Base-by-base conservation (phyloP, 768 basidiomycete genomes). In the Piloderma croceum region DNA sequence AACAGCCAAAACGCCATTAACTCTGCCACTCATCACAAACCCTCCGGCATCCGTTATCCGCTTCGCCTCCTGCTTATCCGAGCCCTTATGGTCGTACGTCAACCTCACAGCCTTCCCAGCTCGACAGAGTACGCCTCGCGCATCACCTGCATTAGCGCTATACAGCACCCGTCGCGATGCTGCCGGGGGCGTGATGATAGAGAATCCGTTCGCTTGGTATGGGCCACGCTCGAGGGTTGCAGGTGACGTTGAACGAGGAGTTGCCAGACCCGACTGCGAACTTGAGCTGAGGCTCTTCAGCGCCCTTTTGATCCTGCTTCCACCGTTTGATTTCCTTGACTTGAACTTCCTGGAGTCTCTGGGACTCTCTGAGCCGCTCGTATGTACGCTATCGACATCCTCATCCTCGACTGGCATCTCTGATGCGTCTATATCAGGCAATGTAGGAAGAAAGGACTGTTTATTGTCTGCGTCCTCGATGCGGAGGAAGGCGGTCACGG, bases 11-110 rank as follows among this genome's bases (percentile, higher is more conserved):
- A 98, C 93, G 48, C 94, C 96, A 50, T 99, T 99, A 24, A 99
- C 96, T 10, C 96, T 79, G 47, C 94, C 96, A 55, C 94, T 94
- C 87, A 99, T 83, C 17, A 99, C 93, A 57, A 98, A 99, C 2
- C 96, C 96, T 7, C 96, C 96, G 0, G 96, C 96, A 56, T 98
- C 96, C 36, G 77, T 92, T 59, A 99, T 98, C 17, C 96, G 79
- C 65, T 96, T 97, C 15, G 93, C 93, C 64, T 99, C 96, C 60
- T 94, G 91, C 54, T 85, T 83, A 60, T 99, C 96, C 5, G 86
- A 83, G 22, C 96, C 96, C 61, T 99, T 99, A 71, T 99, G 96
- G 58, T 99, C 96, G 58, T 99, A 98, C 15, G 96, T 97, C 56
- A 99, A 65, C 33, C 96, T 76, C 3, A 98, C 81, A 4, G 91